Conservation (phyloP, 2,329 filamentous ascomycete species). For the Phyllosticta citribraziliensis region DNA sequence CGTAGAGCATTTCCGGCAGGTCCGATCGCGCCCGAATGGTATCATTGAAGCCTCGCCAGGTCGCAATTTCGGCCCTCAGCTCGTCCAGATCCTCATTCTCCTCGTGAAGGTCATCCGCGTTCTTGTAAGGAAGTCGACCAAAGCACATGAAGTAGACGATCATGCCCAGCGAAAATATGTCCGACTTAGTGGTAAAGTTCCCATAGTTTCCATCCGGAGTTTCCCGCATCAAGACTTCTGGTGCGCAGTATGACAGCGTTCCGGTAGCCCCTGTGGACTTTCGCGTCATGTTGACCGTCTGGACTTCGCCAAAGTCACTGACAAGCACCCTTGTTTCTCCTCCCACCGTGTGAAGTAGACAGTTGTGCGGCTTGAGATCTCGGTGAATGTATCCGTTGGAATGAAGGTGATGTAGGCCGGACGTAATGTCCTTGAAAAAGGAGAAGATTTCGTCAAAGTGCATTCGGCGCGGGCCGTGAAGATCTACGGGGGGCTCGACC, state of each 20-base stretch:
- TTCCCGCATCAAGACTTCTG: conserved; percentile 71
- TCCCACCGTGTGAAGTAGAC: conserved; percentile 70
- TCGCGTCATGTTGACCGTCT: conserved; percentile 69
- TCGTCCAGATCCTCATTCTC: conserved; percentile 85
- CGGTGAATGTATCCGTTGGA: conserved; percentile 88
- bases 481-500: conserved; percentile 49
- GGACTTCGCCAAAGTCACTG: conserved; percentile 96
- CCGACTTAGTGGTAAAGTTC: conserved; percentile 94
- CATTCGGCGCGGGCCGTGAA: conserved; percentile 45
- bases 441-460: conserved; percentile 92
- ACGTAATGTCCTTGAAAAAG: conserved; percentile 91
- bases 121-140: conserved; percentile 71
- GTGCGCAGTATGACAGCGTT: conserved; percentile 95
- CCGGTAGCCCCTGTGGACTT: conserved; percentile 88
- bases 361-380: conserved; percentile 94
- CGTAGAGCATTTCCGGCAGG: conserved; percentile 76
- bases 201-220: conserved; percentile 59
- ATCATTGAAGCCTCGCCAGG: conserved; percentile 80
- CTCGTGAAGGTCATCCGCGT: conserved; percentile 76
- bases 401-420: conserved; percentile 82
- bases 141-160: conserved; percentile 99
- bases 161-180: conserved; percentile 98
- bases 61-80: conserved; percentile 73
- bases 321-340: conserved; percentile 71
- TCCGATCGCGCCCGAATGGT: conserved; percentile 67